phyloP scores from a whole-genome alignment of 2,329 filamentous ascomycete genomes.

The Cordyceps militaris region DNA sequence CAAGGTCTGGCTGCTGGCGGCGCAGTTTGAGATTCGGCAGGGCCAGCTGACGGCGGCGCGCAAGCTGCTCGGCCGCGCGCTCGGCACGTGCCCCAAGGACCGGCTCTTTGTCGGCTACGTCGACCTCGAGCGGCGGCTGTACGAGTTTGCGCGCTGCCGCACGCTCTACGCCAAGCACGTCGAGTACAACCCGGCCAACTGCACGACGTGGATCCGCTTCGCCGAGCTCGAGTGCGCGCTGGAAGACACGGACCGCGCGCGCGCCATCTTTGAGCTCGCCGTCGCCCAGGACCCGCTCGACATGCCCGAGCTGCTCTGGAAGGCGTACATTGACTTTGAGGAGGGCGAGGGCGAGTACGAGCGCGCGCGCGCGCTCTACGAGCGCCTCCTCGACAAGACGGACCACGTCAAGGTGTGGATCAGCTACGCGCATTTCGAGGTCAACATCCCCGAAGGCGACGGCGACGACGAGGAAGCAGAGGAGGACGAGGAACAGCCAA shows the following conservation, averaged over 20 bases:
- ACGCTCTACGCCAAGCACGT: slow-evolving; percentile 92
- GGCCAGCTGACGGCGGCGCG: slow-evolving; percentile 71
- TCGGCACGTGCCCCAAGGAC: slow-evolving; percentile 94
- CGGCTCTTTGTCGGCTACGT: slow-evolving; percentile 92
- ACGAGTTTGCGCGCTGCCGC: slow-evolving; percentile 87
- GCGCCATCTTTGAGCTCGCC: slow-evolving; percentile 88
- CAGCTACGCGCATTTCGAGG: slow-evolving; percentile 96
- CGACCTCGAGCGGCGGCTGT: slow-evolving; percentile 84
- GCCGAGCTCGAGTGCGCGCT: slow-evolving; percentile 87
- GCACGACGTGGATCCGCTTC: slow-evolving; percentile 93
- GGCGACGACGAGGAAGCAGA: slow-evolving; percentile 46
- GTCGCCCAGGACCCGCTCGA: slow-evolving; percentile 77
- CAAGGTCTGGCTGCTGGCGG: slow-evolving; percentile 91
- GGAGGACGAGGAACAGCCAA: slow-evolving; percentile 54
- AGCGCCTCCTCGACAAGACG: slow-evolving; percentile 88
- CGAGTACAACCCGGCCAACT: slow-evolving; percentile 84
- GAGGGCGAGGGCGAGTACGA: slow-evolving; percentile 92
- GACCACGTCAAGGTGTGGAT: slow-evolving; percentile 99
- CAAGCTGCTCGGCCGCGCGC: slow-evolving; percentile 81
- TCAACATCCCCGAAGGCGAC: slow-evolving; percentile 77
- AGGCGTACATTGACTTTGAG: slow-evolving; percentile 97
- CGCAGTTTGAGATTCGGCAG: slow-evolving; percentile 88
- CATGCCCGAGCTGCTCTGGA: slow-evolving; percentile 98
- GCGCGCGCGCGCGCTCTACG: slow-evolving; percentile 73
- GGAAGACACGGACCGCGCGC: slow-evolving; percentile 79